Conservation (phyloP, 495 filamentous ascomycete genomes). For the Opeltia flavorubescens region DNA sequence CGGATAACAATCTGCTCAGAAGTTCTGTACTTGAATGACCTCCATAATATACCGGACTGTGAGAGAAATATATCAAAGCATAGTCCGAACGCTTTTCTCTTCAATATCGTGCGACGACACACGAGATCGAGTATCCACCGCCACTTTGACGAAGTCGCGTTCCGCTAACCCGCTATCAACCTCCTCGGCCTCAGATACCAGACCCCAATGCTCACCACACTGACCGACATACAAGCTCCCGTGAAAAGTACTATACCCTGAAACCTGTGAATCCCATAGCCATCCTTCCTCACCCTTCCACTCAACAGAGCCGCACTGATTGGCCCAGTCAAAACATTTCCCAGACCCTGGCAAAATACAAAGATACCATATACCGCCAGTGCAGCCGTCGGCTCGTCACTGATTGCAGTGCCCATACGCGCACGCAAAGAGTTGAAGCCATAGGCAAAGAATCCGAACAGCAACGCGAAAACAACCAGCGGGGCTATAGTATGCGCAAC, state of each 20-base stretch:
- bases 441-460: slow-evolving; percentile 26
- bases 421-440: slow-evolving; percentile 21
- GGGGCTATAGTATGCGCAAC: slow-evolving; percentile 14
- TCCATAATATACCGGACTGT: too few species aligned
- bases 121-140: too few species aligned
- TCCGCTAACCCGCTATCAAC: background rate
- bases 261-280: background rate
- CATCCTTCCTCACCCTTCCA: background rate
- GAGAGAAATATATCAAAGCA: too few species aligned
- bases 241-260: background rate
- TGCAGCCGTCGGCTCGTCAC: slow-evolving; percentile 15
- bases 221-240: background rate
- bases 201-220: background rate
- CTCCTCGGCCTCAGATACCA: background rate
- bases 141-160: too few species aligned
- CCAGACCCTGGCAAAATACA: slow-evolving; percentile 22
- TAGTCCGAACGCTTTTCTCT: too few species aligned
- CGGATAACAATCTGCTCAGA: too few species aligned
- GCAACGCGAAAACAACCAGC: slow-evolving; percentile 18
- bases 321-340: slow-evolving; percentile 10
- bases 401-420: slow-evolving; percentile 19
- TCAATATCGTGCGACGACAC: too few species aligned
- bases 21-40: too few species aligned
- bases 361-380: slow-evolving; percentile 14
- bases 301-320: background rate